Conservation (phyloP, 2,329 filamentous ascomycete genomes). For the Fusarium acutatum region DNA sequence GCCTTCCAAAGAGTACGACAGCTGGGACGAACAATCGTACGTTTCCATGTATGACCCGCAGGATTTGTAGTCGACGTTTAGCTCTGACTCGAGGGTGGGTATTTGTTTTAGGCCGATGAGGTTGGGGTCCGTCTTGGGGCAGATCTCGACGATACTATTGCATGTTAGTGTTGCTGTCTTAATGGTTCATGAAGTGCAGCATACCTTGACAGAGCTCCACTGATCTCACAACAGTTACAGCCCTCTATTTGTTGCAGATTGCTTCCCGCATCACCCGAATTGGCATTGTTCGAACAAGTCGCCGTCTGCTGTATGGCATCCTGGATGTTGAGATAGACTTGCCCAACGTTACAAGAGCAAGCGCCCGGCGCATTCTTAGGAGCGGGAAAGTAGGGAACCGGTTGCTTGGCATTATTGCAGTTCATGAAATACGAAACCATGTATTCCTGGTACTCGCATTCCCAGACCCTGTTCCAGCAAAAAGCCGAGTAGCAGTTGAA, state of each 20-base stretch:
- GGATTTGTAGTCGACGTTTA: not conserved
- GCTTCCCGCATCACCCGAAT: not conserved
- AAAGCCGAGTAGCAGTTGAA: not conserved
- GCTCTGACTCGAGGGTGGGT: not conserved
- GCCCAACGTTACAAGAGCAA: not conserved
- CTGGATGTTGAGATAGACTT: not conserved
- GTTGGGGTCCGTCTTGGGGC: not conserved
- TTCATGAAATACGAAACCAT: not conserved
- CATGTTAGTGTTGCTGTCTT: not conserved
- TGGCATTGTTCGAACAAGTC: not conserved
- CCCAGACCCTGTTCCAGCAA: not conserved
- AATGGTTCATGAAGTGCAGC: fast-evolving
- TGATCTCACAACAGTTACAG: not conserved
- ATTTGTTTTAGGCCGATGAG: not conserved
- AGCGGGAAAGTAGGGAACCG: not conserved
- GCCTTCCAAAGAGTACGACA: not conserved
- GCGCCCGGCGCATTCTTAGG: not conserved
- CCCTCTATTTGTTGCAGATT: not conserved
- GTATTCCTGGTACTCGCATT: not conserved
- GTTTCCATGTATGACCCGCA: not conserved
- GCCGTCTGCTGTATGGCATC: not conserved
- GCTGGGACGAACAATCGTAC: not conserved
- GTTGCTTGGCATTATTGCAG: not conserved
- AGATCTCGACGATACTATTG: not conserved
- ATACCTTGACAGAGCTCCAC: not conserved